Conservation (phyloP, 2,329 filamentous ascomycete genomes). For the Cladosporium velox region DNA sequence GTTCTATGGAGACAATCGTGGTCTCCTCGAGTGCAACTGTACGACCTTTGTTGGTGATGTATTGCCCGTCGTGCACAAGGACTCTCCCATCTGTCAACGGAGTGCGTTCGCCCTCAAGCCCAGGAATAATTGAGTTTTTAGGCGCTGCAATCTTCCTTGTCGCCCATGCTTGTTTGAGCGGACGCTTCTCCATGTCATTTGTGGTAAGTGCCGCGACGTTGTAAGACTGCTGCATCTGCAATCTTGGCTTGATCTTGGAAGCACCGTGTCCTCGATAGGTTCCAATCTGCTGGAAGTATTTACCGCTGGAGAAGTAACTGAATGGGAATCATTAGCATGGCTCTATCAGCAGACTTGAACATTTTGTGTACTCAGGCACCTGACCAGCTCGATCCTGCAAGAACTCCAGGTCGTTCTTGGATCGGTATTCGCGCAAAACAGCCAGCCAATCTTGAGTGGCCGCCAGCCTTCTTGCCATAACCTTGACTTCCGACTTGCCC, state of each 20-base stretch:
- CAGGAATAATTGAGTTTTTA: background rate
- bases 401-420: background rate
- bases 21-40: background rate
- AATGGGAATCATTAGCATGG: background rate
- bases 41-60: background rate
- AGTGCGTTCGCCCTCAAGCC: background rate
- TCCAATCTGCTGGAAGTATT: background rate
- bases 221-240: slow-evolving; percentile 4
- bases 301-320: background rate
- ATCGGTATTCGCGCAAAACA: background rate
- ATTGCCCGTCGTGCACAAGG: background rate
- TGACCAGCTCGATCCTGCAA: background rate
- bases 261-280: background rate
- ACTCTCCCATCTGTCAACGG: background rate
- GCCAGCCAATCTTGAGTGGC: background rate
- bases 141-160: background rate
- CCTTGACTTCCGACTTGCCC: background rate
- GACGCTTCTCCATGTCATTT: background rate
- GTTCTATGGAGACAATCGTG: background rate
- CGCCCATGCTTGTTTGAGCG: background rate
- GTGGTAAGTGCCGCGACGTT: background rate
- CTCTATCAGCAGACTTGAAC: background rate
- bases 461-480: background rate
- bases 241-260: background rate
- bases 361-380: background rate